Base-by-base conservation (phyloP, 106 monocot species). In the Xerophyta viscosa region DNA sequence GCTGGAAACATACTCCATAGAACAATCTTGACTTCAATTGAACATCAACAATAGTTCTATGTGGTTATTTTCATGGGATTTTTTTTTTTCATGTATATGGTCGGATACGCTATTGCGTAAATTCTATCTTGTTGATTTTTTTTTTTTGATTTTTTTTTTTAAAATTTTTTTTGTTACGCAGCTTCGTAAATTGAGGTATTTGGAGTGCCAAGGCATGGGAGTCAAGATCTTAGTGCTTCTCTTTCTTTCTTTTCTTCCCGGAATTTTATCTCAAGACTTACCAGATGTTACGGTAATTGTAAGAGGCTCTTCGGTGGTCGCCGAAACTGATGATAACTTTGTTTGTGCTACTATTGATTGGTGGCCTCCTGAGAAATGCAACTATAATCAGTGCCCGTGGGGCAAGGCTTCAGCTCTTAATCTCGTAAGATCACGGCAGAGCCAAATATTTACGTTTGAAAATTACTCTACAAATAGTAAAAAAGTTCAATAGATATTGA, bases 361-460 rank as follows among this genome's bases (percentile, higher is more conserved):
- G 83, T 83, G 83, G 83, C 78, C 78, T 0, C 48, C 52, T 8
- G 62, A 73, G 15, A 83, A 83, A 59, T 83, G 77, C 50, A 60
- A 77, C 61, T 77, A 83, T 30, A 72, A 43, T 8, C 27, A 41
- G 60, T 83, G 83, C 53, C 61, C 66, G 7, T 83, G 77, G 77
- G 30, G 47, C 22, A 21, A 62, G 8, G 8, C 73, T 13, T 81
- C 75, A 39, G 59, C 71, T 29, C 25, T 71, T 3, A 71, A 75
- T 52, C 57, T 81, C 46, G 81, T 80, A 53, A 48, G 2, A 2
- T n/a, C n/a, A n/a, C n/a, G n/a, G n/a, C n/a, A n/a, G n/a, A n/a
- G n/a, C 17, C 37, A 21, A 10, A 7, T 44, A 22, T 46, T 30
- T 11, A 18, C 25, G 33, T 29, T 30, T 33, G 23, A 10, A 27